A percentile compares a stretch with the other conserved stretches of the same genome.
Conservation (phyloP, 768 basidiomycete genomes). For the Macrolepiota dolichaula region DNA sequence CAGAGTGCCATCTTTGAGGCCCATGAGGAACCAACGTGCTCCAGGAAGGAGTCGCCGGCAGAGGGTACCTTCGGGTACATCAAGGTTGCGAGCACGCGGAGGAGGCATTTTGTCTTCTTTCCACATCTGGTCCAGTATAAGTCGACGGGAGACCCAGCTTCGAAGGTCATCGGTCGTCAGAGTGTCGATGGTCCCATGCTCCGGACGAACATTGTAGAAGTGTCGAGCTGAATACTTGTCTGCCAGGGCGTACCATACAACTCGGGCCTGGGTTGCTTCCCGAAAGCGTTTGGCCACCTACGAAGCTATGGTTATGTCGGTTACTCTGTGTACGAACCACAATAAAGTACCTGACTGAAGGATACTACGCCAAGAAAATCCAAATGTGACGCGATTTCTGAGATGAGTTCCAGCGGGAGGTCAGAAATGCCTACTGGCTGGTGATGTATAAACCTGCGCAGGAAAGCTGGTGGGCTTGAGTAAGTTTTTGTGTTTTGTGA, state of each 20-base stretch:
- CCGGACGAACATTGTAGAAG: too few species aligned
- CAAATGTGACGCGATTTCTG: too few species aligned
- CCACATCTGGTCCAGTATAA: background rate
- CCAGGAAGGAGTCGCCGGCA: background rate
- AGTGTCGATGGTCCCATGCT: too few species aligned
- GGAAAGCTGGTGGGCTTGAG: background rate
- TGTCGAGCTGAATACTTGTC: background rate
- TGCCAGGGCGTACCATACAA: background rate
- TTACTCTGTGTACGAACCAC: background rate
- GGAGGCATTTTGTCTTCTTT: background rate
- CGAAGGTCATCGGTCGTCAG: too few species aligned
- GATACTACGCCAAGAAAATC: too few species aligned
- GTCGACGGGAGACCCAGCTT: background rate
- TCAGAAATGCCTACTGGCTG: background rate
- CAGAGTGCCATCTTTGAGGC: background rate
- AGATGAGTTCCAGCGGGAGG: too few species aligned
- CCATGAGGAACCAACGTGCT: background rate
- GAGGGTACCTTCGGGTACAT: background rate
- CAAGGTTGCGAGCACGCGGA: background rate
- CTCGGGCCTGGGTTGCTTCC: background rate
- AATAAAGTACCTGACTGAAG: too few species aligned
- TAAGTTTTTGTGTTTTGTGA: background rate
- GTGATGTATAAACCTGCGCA: too few species aligned
- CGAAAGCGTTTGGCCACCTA: background rate
- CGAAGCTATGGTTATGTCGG: too few species aligned